Conservation (phyloP, 768 basidiomycete genomes). For the Arthromyces matolae region DNA sequence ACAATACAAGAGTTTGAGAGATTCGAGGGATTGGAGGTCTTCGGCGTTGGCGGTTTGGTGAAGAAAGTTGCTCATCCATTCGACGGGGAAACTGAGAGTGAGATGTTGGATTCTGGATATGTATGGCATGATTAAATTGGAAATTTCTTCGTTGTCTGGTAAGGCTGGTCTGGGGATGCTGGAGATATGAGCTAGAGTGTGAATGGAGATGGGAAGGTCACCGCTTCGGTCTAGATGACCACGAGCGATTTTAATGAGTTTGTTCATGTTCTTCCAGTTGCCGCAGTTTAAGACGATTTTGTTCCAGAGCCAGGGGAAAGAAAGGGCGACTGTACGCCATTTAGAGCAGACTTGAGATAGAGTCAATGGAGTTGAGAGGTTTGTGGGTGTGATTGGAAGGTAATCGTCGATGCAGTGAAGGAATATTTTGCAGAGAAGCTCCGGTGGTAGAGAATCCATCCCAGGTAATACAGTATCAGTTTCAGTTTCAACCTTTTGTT, state of each 20-base stretch:
- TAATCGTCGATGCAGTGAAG: conserved; percentile 1
- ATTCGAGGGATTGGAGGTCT: conserved; percentile 4
- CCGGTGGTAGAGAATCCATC: conserved; percentile 3
- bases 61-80: conserved; percentile 8
- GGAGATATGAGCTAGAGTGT: background rate
- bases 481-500: no score
- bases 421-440: conserved; percentile 13
- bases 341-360: conserved; percentile 6
- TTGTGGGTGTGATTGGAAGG: background rate
- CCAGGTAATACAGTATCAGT: no score
- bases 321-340: conserved; percentile 9
- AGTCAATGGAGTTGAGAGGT: background rate
- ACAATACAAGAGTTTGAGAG: conserved; percentile 6
- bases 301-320: conserved; percentile 10
- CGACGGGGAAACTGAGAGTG: conserved; percentile 9
- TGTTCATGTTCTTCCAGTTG: conserved; percentile 2
- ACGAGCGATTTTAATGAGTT: conserved; percentile 3
- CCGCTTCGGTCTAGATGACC: conserved; percentile 4
- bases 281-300: conserved; percentile 9
- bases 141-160: background rate
- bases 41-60: background rate
- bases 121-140: conserved; percentile 2
- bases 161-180: background rate
- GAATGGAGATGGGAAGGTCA: background rate
- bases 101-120: conserved; percentile 6